A percentile compares a stretch with the other conserved stretches of the same genome.
Evolutionary conservation across 805 yeast species (phyloP).

Genomic region (Kodamaea sagamina): DNA sequence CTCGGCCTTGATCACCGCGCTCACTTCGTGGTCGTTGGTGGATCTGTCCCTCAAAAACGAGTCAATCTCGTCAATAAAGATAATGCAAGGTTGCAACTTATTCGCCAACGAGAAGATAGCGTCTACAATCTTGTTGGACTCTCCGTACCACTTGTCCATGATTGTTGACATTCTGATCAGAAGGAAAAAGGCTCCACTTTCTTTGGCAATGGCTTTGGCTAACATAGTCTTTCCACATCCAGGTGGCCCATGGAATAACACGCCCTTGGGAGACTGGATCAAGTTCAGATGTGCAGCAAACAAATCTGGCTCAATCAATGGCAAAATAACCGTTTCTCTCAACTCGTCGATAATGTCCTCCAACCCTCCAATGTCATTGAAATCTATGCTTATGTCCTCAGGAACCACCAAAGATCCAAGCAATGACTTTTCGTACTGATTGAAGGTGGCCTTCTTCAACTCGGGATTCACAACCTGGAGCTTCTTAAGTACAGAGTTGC

Average conservation of each 20-base stretch:
- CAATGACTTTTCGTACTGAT: conserved; percentile 76
- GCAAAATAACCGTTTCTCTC: conserved; percentile 84
- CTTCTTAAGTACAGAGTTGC: conserved; percentile 45
- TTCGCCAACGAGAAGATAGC: conserved; percentile 88
- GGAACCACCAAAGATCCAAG: conserved; percentile 81
- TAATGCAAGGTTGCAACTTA: conserved; percentile 90
- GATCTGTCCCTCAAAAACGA: conserved; percentile 87
- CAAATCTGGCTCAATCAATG: conserved; percentile 71
- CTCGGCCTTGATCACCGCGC: conserved; percentile 91
- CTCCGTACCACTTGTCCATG: conserved; percentile 98
- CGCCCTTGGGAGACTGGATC: conserved; percentile 92
- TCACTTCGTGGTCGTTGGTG: conserved; percentile 89
- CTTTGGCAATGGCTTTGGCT: conserved; percentile 92
- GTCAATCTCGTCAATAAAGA: conserved; percentile 95
- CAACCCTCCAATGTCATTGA: conserved; percentile 87
- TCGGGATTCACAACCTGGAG: conserved; percentile 56
- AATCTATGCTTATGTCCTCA: conserved; percentile 73
- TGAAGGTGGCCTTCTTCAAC: conserved; percentile 52
- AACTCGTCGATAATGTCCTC: conserved; percentile 81
- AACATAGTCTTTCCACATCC: conserved; percentile 98
- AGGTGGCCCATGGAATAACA: conserved; percentile 90
- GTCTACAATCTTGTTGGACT: conserved; percentile 88
- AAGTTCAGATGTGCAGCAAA: conserved; percentile 67
- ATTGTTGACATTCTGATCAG: conserved; percentile 90
- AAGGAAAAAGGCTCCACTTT: conserved; percentile 87